Evolutionary conservation across 2,329 filamentous ascomycete species (phyloP), one percentile per base, ranked within the genome.

Genomic region (Talaromyces marneffei): DNA sequence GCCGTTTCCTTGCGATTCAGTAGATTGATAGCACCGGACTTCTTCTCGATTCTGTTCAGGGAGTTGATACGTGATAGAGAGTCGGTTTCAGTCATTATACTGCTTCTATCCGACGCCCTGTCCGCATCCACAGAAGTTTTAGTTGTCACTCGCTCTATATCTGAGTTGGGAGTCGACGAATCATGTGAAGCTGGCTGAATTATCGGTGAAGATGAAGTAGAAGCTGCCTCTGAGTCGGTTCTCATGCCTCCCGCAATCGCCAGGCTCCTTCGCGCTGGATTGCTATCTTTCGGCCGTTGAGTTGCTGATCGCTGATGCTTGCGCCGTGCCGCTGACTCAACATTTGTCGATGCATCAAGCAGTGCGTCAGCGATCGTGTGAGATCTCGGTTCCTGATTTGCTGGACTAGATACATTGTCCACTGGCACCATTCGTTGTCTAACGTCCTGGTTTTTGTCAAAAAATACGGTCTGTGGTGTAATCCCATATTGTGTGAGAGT

Each of bases 301-400:
- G 69, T 78, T 65, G 75, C 75, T 27, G 73, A 71, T 57, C 74
- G 74, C 14, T 74, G 67, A 50, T 75, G 71, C 61, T 70, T 78
- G 55, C 76, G 76, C 46, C 73, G 70, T 44, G 84, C 77, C 7
- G 86, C 79, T 3, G 89, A 87, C 69, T 93, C 89, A 64, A 94
- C 91, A 0, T 89, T 92, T 77, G 91, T 92, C 0, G 92, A 95
- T 6, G 94, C 94, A 74, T 97, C 94, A 31, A 96, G 80, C 16
- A 97, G 80, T 5, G 94, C 94, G 75, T 97, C 93, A 3, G 90
- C 86, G 66, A 97, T 94, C 0, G 92, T 96, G 66, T 91, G 89
- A 4, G 85, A 83, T 9, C 67, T 74, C 75, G 78, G 62, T 71
- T 79, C 61, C 62, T 72, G 64, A 40, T 59, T 72, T 68, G 31